Base-by-base conservation (phyloP, 331 rosid species). In the Saraca asoca region DNA sequence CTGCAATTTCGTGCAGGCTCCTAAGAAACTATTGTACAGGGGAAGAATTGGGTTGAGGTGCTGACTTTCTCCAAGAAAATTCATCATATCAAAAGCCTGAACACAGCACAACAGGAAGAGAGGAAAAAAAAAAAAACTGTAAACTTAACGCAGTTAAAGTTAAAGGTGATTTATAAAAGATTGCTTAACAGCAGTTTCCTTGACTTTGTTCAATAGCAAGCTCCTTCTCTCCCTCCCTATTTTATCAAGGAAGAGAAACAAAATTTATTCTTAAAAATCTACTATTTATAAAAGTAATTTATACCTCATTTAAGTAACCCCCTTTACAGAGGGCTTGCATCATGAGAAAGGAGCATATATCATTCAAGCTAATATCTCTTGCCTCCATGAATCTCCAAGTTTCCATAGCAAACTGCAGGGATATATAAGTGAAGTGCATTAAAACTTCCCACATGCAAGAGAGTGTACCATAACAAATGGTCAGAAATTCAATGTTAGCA, bases 401-500 rank as follows among this genome's bases (percentile, higher is more conserved):
- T 77, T 91, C 90, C 90, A 91, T 78, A 63, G 71, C 95, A 87
- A 91, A 88, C 98, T 91, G 82, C 85, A 68, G 3, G 52, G 41
- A 55, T 34, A 46, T 18, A 34, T 74, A 58, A 34, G 10, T 14
- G 45, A 38, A 58, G 42, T 17, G 39, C 37, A 73, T 77, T 24
- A 24, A 49, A 72, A 51, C 37, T 46, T 51, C 54, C 50, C 24
- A 72, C 14, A 12, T 19, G 3, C 62, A 57, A 58, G 13, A 53
- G 14, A 44, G 52, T 78, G 51, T 35, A 34, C 48, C 31, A 70
- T 48, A 24, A 42, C 58, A 37, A 7, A 16, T 35, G 63, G 68
- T 62, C 60, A 12, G 55, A 72, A 12, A 17, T 31, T 69, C 31
- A n/a, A 53, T n/a, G 55, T 60, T 43, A 50, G 62, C 37, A 34